Evolutionary conservation across 2,329 filamentous ascomycete genomes (phyloP).

Genomic region (Elsinoe perseae): DNA sequence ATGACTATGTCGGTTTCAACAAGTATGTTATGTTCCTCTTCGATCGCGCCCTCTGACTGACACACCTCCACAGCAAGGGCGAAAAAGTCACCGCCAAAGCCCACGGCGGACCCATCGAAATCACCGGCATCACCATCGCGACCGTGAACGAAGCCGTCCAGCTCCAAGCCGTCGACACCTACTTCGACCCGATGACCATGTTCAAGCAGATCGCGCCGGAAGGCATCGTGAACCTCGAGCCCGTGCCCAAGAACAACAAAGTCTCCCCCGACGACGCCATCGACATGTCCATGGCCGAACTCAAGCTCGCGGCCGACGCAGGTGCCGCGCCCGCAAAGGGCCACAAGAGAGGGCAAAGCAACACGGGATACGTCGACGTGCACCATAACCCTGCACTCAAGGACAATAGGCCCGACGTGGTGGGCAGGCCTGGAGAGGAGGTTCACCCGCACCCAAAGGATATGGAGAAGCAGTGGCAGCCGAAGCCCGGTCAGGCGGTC

Average conservation of each 20-base stretch:
- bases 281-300: constrained; percentile 21
- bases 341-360: constrained; percentile 5
- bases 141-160: constrained; percentile 54
- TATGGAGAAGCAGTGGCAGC: constrained; percentile 28
- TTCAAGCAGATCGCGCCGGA: constrained; percentile 55
- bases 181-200: constrained; percentile 60
- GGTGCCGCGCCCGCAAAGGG: not conserved
- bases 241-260: constrained; percentile 28
- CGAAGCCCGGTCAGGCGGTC: constrained; percentile 31
- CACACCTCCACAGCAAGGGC: constrained; percentile 42
- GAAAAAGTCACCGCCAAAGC: constrained; percentile 57
- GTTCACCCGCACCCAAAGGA: constrained; percentile 32
- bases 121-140: constrained; percentile 56
- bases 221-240: constrained; percentile 41
- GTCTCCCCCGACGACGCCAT: constrained; percentile 26
- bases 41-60: constrained; percentile 21
- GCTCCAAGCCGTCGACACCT: constrained; percentile 53
- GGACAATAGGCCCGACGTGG: constrained; percentile 7
- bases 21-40: constrained; percentile 41
- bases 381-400: constrained; percentile 26
- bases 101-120: constrained; percentile 54
- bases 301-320: constrained; percentile 18
- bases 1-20: constrained; percentile 58
- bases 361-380: constrained; percentile 23
- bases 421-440: constrained; percentile 20